These are phyloP conservation scores for Dichotomopilus funicola DNA, from an alignment of 2,329 filamentous ascomycete species.

Conservation along the genomic window DNA sequence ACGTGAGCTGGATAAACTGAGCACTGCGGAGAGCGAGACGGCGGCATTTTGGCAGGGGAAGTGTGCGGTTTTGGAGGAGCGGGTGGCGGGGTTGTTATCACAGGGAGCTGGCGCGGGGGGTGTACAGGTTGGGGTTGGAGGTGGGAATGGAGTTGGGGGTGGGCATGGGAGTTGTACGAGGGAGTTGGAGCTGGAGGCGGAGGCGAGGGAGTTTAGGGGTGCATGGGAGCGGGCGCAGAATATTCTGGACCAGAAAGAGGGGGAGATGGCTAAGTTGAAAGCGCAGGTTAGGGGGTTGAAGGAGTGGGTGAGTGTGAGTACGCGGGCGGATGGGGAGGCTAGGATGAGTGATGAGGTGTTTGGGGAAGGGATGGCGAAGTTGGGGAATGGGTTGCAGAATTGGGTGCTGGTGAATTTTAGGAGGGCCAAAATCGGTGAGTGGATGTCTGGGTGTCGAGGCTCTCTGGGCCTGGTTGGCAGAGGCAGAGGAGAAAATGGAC, in stretches of 20 bases:
- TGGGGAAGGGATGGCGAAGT: slow-evolving; percentile 51
- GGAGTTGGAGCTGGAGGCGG: slow-evolving; percentile 32
- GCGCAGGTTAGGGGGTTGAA: slow-evolving; percentile 62
- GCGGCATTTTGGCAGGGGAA: slow-evolving; percentile 53
- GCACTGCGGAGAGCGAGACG: slow-evolving; percentile 48
- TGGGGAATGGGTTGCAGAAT: slow-evolving; percentile 65
- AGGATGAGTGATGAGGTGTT: slow-evolving; percentile 62
- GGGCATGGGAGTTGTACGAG: background rate
- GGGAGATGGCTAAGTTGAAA: slow-evolving; percentile 48
- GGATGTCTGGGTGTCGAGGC: background rate
- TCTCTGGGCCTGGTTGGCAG: no score
- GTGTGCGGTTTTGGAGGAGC: slow-evolving; percentile 46
- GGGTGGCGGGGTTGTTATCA: slow-evolving; percentile 32
- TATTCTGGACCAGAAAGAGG: slow-evolving; percentile 45
- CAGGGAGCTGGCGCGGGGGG: background rate
- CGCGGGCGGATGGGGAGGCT: slow-evolving; percentile 53
- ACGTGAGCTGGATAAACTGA: slow-evolving; percentile 46
- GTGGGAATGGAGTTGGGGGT: background rate
- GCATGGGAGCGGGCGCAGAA: slow-evolving; percentile 43
- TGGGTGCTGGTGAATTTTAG: slow-evolving; percentile 68
- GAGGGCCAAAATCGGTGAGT: slow-evolving; percentile 50
- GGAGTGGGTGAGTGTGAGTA: slow-evolving; percentile 63
- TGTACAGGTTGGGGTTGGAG: background rate
- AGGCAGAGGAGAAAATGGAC: no score
- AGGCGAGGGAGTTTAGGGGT: slow-evolving; percentile 44